Conservation (phyloP, 495 filamentous ascomycete species). For the Tricharina praecox region DNA sequence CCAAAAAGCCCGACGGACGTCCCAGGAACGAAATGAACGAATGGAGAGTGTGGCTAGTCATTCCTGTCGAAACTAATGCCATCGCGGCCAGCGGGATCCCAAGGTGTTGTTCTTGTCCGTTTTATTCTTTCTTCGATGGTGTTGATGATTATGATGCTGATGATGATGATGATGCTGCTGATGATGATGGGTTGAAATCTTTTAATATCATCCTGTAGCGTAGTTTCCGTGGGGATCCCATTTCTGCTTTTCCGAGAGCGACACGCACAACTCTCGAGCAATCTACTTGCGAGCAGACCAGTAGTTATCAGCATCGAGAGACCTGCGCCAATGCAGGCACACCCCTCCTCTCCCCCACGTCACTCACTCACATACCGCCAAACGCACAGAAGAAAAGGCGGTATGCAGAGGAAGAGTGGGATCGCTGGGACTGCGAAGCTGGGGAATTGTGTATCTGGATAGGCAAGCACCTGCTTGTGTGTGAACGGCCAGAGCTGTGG, state of each 20-base stretch:
- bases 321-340: constrained; percentile 4
- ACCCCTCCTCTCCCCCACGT: constrained; percentile 4
- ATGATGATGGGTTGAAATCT: background rate
- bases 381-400: constrained; percentile 4
- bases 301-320: background rate
- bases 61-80: background rate
- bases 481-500: no score
- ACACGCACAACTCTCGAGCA: constrained; percentile 6
- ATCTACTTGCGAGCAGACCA: constrained; percentile 2
- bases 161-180: no score
- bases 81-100: background rate
- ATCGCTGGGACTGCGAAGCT: background rate
- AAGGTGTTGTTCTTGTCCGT: background rate
- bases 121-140: background rate
- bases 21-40: background rate
- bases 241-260: constrained; percentile 8
- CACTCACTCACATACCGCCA: constrained; percentile 4
- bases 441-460: constrained; percentile 1
- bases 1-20: background rate
- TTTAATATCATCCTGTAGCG: constrained; percentile 2
- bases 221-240: constrained; percentile 3
- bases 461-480: no score
- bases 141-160: no score
- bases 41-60: background rate
- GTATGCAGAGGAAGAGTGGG: background rate